A percentile compares a stretch with the other conserved stretches of the same genome.
Evolutionary conservation across 495 filamentous ascomycete genomes (phyloP).

Genomic region (Tetracladium setigerum): DNA sequence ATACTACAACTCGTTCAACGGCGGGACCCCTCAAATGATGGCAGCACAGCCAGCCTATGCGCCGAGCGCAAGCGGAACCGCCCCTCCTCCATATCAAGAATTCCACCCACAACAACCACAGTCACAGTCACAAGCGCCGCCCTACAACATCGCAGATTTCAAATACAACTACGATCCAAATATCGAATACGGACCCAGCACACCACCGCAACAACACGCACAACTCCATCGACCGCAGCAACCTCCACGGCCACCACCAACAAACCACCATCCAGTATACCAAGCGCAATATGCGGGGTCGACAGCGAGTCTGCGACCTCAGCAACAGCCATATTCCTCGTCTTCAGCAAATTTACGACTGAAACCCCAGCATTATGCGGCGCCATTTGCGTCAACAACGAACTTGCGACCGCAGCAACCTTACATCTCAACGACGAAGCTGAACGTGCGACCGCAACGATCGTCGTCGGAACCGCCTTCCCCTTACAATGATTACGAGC

Average conservation of each 20-base stretch:
- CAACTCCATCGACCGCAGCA: too few species aligned
- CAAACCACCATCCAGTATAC: too few species aligned
- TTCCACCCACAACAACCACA: not conserved
- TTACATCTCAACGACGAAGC: not conserved
- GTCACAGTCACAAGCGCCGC: not conserved
- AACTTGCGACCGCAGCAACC: not conserved
- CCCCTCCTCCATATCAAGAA: not conserved
- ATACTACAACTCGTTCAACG: conserved; percentile 12
- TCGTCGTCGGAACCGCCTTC: not conserved
- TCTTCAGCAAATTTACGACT: too few species aligned
- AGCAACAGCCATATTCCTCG: too few species aligned
- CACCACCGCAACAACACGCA: too few species aligned
- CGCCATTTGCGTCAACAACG: not conserved
- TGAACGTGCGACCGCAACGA: not conserved
- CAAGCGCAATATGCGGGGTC: too few species aligned
- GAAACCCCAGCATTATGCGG: not conserved
- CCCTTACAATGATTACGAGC: not conserved
- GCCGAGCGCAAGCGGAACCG: not conserved
- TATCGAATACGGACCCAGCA: too few species aligned
- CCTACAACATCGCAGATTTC: not conserved
- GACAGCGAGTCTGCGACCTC: too few species aligned
- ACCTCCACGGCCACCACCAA: too few species aligned
- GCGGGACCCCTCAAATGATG: not conserved
- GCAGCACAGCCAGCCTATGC: not conserved
- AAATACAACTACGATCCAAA: too few species aligned